Evolutionary conservation across 2,329 filamentous ascomycete genomes (phyloP), one percentile per base, ranked within the genome.

Genomic region (Penicillium concentricum): DNA sequence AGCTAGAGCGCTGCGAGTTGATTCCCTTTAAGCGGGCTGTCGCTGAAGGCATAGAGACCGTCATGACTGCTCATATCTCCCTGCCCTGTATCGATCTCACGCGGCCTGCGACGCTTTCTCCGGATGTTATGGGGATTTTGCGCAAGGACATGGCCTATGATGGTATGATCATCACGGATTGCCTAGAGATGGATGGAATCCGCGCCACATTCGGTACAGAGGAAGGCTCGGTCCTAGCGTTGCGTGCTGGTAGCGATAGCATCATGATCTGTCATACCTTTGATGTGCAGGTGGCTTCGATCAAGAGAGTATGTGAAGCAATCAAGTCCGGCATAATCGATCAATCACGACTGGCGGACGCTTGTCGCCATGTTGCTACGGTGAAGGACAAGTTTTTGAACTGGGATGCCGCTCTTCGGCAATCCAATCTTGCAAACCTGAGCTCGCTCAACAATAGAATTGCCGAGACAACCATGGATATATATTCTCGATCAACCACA

Each of bases 211-310:
- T 73, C 57, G 75, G 75, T 3, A 76, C 76, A 1, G 75, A 77
- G 46, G 69, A 71, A 47, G 74, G 73, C 37, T 72, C 76, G 3
- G 69, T 76, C 6, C 72, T 76, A 56, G 73, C 76, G 7, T 62
- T 80, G 26, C 73, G 72, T 53, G 75, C 77, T 32, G 77, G 78
- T 20, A 73, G 72, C 47, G 77, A 80, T 54, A 78, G 74, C 51
- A 63, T 77, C 6, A 78, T 79, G 75, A 67, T 80, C n/a, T 79
- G 76, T 42, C 76, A 79, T 59, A 78, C 76, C 0, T 74, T 74
- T 54, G 64, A 69, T 6, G 70, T 74, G 35, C 76, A 79, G 56
- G 63, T 78, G 18, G 71, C 67, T 4, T 74, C 76, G 1, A 76
- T 79, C 18, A 65, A 76, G 37, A 62, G 67, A 28, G 72, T 79